Evolutionary conservation across 148 eudicot species (phyloP).

Genomic region (Rhododendron ovatum): DNA sequence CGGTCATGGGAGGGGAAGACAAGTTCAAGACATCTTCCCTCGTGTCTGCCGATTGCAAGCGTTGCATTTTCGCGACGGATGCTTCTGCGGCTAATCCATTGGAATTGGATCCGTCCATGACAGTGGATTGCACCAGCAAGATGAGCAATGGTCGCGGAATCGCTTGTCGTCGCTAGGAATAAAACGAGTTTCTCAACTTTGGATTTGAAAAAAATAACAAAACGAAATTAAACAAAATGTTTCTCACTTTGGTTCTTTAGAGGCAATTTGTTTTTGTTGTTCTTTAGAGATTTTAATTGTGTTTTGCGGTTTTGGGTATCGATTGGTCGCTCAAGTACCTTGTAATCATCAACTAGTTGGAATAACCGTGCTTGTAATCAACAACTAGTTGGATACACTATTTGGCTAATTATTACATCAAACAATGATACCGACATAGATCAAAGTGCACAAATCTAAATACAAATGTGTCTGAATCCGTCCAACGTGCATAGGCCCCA

Average conservation of each 20-base stretch:
- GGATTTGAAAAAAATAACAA: not conserved
- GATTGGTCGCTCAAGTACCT: not conserved
- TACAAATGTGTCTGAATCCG: too few relatives aligned
- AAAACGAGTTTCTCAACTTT: not conserved
- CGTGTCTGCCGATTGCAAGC: slow-evolving; percentile 16
- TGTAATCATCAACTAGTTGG: not conserved
- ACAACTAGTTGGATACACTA: too few relatives aligned
- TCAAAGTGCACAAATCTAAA: too few relatives aligned
- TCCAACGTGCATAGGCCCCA: too few relatives aligned
- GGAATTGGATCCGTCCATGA: slow-evolving; percentile 10
- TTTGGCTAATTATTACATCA: not conserved
- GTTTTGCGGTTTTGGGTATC: not conserved
- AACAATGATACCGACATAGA: not conserved
- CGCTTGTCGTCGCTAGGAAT: slow-evolving; percentile 17
- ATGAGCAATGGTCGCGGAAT: slow-evolving; percentile 15
- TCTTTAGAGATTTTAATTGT: not conserved
- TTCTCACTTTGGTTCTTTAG: not conserved
- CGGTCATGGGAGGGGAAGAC: slow-evolving; percentile 32
- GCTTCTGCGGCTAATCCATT: slow-evolving; percentile 7
- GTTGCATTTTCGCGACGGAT: slow-evolving; percentile 10
- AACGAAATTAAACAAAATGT: not conserved
- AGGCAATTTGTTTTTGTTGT: not conserved
- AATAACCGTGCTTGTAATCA: too few relatives aligned
- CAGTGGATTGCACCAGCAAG: slow-evolving; percentile 20
- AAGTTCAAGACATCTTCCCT: slow-evolving; percentile 25